Evolutionary conservation across 257 asterid species (phyloP).

Genomic region (Thymus mandschuricus): DNA sequence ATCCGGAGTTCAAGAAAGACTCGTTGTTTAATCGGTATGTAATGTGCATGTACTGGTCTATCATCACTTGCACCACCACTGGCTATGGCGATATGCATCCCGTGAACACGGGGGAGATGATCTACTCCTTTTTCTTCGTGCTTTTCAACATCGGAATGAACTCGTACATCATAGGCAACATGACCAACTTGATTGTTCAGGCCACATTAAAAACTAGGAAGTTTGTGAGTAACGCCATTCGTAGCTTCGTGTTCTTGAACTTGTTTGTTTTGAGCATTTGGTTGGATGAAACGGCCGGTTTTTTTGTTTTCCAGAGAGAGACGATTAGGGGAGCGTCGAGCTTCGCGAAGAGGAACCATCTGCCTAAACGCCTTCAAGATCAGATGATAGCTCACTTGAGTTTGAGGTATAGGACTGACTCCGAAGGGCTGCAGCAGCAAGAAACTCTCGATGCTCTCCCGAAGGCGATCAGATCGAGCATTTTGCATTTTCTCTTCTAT

Average conservation of each 20-base stretch:
- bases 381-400: conserved; percentile 88
- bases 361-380: conserved; percentile 69
- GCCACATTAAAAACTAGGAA: conserved; percentile 71
- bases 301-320: conserved; percentile 52
- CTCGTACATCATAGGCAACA: conserved; percentile 77
- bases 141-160: conserved; percentile 70
- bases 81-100: conserved; percentile 87
- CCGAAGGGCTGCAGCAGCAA: conserved; percentile 90
- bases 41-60: conserved; percentile 69
- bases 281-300: background rate
- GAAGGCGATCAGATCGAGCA: conserved; percentile 77
- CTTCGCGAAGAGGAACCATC: conserved; percentile 72
- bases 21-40: conserved; percentile 51
- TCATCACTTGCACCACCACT: conserved; percentile 62
- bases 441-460: conserved; percentile 80
- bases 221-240: conserved; percentile 56
- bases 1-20: conserved; percentile 30
- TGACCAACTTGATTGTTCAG: conserved; percentile 89
- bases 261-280: too few relatives aligned
- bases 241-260: background rate
- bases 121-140: conserved; percentile 60
- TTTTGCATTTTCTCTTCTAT: conserved; percentile 67
- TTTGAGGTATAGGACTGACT: conserved; percentile 73
- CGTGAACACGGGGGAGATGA: conserved; percentile 57
- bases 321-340: conserved; percentile 72